Conservation (phyloP, 345 rosid species). For the Rhizophora mangle region DNA sequence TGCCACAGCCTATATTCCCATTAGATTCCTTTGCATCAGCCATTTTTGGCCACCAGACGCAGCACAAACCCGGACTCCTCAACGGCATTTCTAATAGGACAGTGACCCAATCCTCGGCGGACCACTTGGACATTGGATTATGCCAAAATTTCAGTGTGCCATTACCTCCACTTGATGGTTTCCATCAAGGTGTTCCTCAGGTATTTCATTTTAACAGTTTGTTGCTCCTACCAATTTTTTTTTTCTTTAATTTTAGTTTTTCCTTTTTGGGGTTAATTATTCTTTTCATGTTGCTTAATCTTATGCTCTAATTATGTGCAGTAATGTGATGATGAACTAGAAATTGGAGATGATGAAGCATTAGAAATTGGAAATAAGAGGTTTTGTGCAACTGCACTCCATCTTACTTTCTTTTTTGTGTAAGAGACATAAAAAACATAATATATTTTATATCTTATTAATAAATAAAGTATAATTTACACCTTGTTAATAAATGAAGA, state of each 20-base stretch:
- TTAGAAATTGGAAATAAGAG: too few relatives aligned
- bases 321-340: constrained; percentile 62
- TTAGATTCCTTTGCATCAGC: constrained; percentile 51
- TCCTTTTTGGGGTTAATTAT: background rate
- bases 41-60: constrained; percentile 36
- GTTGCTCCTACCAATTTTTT: background rate
- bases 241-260: too few relatives aligned
- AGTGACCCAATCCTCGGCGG: constrained; percentile 38
- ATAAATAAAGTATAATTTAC: too few relatives aligned
- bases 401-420: too few relatives aligned
- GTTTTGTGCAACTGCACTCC: too few relatives aligned
- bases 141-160: constrained; percentile 42
- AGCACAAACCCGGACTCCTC: constrained; percentile 37
- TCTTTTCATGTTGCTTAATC: background rate
- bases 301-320: constrained; percentile 23
- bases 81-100: constrained; percentile 36
- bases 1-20: constrained; percentile 46
- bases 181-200: constrained; percentile 45
- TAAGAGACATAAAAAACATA: too few relatives aligned
- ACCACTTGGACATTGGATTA: constrained; percentile 37
- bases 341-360: too few relatives aligned
- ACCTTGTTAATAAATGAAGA: too few relatives aligned
- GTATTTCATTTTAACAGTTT: constrained; percentile 19
- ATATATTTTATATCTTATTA: too few relatives aligned
- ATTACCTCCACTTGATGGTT: constrained; percentile 42